These are phyloP conservation scores for Astraeus odoratus DNA, from an alignment of 768 basidiomycete species.

Conservation along the genomic window DNA sequence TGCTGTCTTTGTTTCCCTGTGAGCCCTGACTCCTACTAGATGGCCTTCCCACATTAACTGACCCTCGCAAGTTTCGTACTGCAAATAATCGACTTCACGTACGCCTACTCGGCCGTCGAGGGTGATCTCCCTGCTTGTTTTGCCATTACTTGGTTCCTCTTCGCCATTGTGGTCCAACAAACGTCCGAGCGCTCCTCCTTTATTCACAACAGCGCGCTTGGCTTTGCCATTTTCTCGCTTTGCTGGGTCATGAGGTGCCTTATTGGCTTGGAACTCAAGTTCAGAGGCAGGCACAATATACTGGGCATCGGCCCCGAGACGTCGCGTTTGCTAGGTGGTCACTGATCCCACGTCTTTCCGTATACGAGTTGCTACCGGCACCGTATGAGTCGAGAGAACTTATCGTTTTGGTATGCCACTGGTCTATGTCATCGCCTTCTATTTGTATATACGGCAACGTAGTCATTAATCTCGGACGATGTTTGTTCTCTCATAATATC, in stretches of 20 bases:
- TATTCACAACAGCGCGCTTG: slow-evolving; percentile 63
- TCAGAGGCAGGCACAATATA: slow-evolving; percentile 27
- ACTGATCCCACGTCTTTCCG: neutral
- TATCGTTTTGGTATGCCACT: too few species aligned
- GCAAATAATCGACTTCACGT: slow-evolving; percentile 51
- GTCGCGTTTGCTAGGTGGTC: slow-evolving; percentile 25
- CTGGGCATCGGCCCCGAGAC: slow-evolving; percentile 27
- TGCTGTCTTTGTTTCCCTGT: slow-evolving; percentile 55
- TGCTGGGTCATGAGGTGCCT: slow-evolving; percentile 56
- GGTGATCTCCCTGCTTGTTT: slow-evolving; percentile 66
- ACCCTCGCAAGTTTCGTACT: slow-evolving; percentile 39
- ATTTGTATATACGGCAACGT: neutral
- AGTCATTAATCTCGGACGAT: neutral
- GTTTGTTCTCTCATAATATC: neutral
- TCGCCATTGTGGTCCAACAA: slow-evolving; percentile 56
- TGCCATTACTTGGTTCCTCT: slow-evolving; percentile 60
- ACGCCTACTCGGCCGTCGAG: slow-evolving; percentile 57
- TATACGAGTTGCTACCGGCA: too few species aligned
- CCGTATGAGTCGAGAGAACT: too few species aligned
- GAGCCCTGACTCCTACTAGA: slow-evolving; percentile 11
- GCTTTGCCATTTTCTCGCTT: slow-evolving; percentile 54
- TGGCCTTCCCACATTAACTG: neutral
- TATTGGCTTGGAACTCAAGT: slow-evolving; percentile 32
- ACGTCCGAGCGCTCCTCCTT: slow-evolving; percentile 37
- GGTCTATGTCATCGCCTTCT: neutral